A percentile compares a stretch with the other conserved stretches of the same genome.
phyloP scores from a whole-genome alignment of 371 early-diverging fungal species.

The Apophysomyces sp. region DNA sequence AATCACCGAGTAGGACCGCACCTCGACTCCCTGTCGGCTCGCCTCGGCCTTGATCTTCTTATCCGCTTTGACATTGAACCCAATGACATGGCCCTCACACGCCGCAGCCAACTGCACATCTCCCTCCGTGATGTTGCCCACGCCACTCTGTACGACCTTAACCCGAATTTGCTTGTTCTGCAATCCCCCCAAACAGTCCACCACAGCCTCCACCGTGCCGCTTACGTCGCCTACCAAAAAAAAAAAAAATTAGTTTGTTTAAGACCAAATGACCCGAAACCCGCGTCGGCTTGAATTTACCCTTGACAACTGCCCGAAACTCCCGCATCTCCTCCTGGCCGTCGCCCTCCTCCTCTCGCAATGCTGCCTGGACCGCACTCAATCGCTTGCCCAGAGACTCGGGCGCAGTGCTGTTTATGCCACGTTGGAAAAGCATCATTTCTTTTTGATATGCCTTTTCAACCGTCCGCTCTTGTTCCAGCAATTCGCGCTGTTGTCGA shows the following conservation, averaged over 20 bases:
- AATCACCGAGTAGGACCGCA: constrained; percentile 79
- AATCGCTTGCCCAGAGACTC: constrained; percentile 48
- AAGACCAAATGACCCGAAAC: too few relatives aligned
- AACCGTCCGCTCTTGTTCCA: constrained; percentile 62
- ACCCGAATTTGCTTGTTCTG: constrained; percentile 77
- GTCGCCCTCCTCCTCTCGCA: constrained; percentile 17
- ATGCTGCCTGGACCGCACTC: constrained; percentile 28
- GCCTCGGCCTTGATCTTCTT: constrained; percentile 72
- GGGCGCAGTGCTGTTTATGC: constrained; percentile 56
- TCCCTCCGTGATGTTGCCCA: constrained; percentile 82
- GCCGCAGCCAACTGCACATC: constrained; percentile 76
- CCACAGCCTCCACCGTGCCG: constrained; percentile 92
- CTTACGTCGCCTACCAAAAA: constrained; percentile 83
- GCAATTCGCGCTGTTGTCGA: constrained; percentile 52
- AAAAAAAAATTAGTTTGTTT: background rate
- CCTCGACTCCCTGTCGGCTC: constrained; percentile 55
- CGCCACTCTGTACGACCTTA: constrained; percentile 75
- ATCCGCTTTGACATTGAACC: constrained; percentile 87
- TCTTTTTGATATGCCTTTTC: constrained; percentile 61
- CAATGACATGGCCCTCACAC: constrained; percentile 69
- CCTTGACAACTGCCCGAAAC: constrained; percentile 56
- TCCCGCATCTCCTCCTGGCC: constrained; percentile 48
- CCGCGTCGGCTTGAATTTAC: too few relatives aligned
- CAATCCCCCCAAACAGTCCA: constrained; percentile 72
- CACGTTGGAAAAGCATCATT: constrained; percentile 70